Percentiles rank a stretch among this genome's conserved stretches.
Conservation (phyloP, 768 basidiomycete species). For the Amanita rubescens region DNA sequence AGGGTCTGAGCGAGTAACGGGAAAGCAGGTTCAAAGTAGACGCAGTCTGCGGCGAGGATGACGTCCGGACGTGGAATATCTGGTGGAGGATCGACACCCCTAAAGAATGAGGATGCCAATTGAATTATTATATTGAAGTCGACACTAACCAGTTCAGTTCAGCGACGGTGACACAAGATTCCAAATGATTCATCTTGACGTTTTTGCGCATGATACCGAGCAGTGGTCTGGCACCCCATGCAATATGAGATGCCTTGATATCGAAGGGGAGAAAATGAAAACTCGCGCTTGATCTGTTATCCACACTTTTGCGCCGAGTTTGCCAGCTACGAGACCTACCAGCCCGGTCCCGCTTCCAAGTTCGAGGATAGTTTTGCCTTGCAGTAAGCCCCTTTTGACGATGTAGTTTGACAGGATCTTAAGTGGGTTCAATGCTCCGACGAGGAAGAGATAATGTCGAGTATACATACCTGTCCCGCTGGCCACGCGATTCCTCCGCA, state of each 20-base stretch:
- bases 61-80: constrained; percentile 48
- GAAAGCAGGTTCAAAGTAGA: constrained; percentile 93
- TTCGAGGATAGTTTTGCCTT: constrained; percentile 60
- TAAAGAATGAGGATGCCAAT: constrained; percentile 19
- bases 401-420: constrained; percentile 80
- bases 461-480: constrained; percentile 68
- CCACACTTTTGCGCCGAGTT: constrained; percentile 56
- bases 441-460: constrained; percentile 1
- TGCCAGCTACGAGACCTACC: constrained; percentile 78
- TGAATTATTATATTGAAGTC: constrained; percentile 3
- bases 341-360: constrained; percentile 90
- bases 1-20: constrained; percentile 80
- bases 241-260: constrained; percentile 8
- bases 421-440: constrained; percentile 1
- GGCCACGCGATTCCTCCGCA: constrained; percentile 94
- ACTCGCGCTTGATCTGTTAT: constrained; percentile 92
- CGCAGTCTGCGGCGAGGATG: constrained; percentile 88
- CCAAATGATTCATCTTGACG: constrained; percentile 55
- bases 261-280: constrained; percentile 7
- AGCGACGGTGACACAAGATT: constrained; percentile 42
- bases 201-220: constrained; percentile 76
- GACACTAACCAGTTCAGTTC: constrained; percentile 76
- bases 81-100: constrained; percentile 57
- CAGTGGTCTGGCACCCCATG: constrained; percentile 50
- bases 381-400: constrained; percentile 46